These are phyloP conservation scores for Colletotrichum chrysophilum DNA, from an alignment of 2,329 filamentous ascomycete species.

Conservation along the genomic window DNA sequence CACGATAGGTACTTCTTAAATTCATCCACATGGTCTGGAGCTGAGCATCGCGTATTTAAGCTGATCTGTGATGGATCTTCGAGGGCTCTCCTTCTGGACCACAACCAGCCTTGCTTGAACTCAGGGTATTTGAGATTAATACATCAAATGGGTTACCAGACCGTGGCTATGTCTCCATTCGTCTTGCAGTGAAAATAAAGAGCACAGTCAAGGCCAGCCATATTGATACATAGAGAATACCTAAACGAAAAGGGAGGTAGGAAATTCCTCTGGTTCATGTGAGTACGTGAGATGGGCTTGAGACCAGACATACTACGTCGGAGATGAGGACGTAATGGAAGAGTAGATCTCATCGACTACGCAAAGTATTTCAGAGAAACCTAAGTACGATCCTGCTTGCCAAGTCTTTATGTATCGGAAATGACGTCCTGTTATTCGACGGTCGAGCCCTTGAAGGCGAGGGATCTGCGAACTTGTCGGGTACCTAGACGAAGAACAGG, in stretches of 20 bases:
- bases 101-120: neutral
- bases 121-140: neutral
- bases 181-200: accelerated
- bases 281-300: neutral
- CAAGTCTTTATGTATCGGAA: neutral
- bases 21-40: too few species aligned
- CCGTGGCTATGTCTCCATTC: neutral
- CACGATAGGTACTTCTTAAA: neutral
- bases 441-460: neutral
- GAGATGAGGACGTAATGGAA: neutral
- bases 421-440: neutral
- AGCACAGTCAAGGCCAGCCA: neutral
- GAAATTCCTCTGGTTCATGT: neutral
- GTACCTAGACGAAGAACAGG: accelerated
- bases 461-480: accelerated
- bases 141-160: neutral
- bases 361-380: accelerated
- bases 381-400: neutral
- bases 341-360: neutral
- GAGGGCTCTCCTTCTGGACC: neutral
- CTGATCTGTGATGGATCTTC: accelerated
- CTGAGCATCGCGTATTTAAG: neutral
- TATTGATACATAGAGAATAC: neutral
- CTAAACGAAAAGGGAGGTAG: neutral
- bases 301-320: neutral